Base-by-base conservation (phyloP, 345 rosid species). In the Isatis tinctoria region DNA sequence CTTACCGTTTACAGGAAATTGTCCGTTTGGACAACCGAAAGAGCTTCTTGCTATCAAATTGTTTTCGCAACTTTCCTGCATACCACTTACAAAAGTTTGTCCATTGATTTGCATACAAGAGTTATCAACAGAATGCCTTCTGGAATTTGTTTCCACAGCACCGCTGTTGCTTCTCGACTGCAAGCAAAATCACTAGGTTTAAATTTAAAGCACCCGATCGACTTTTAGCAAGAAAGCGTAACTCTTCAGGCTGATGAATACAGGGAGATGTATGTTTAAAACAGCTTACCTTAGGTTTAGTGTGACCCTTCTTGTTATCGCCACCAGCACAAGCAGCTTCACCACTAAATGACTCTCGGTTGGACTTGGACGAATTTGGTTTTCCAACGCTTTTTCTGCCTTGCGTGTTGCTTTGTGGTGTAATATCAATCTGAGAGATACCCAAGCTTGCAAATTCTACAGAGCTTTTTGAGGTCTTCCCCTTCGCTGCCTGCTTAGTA, bases 321-420 rank as follows among this genome's bases (percentile, higher is more conserved):
- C 67, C 79, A 68, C 76, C 70, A 40, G 69, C 27, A 36, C 60
- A 64, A 37, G 69, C 73, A 45, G 70, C 57, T 70, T 79, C 61
- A 47, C 58, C 75, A 47, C 80, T 65, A 41, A 72, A 76, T 76
- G 81, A 72, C 65, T 82, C 91, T 75, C 79, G 72, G 74, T 64
- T 78, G 58, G 80, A 56, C 69, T 73, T 86, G 52, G 75, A 51
- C 12, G 76, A 79, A 66, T 41, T 35, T 45, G 69, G 79, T 81
- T 79, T 86, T 37, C 81, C 85, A 60, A 66, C 53, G 45, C 75
- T 68, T 82, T 78, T 87, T 76, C 81, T 83, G 76, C 77, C 90
- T 48, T 41, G 83, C 58, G 65, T 75, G 47, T 78, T 69, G 73
- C 74, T 76, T 77, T 78, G 84, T 76, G 81, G 73, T 68, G 71